Evolutionary conservation across 352 stramenopile genomes (phyloP).

Genomic region (Phytopythium vexans): DNA sequence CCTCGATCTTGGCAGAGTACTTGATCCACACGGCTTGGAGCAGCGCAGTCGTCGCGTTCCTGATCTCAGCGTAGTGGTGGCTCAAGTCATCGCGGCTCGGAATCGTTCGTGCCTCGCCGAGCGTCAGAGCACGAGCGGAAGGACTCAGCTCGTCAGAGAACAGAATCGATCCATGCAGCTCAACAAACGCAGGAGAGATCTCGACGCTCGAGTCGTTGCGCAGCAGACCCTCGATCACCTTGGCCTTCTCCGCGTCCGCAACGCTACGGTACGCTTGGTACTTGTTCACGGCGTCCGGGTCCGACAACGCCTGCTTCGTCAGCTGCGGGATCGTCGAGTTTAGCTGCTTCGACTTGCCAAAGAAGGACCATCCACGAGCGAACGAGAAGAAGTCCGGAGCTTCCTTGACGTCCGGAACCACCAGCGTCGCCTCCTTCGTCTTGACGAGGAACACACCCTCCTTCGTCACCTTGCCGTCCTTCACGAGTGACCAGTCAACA

Average conservation of each 20-base stretch:
- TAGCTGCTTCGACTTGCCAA: conserved; percentile 66
- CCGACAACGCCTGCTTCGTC: conserved; percentile 61
- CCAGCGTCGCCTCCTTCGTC: conserved; percentile 48
- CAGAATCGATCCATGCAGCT: conserved; percentile 63
- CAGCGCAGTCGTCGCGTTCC: conserved; percentile 59
- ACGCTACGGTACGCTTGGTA: conserved; percentile 73
- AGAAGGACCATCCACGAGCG: conserved; percentile 75
- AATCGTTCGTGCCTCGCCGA: conserved; percentile 56
- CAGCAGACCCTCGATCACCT: conserved; percentile 60
- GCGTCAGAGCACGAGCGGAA: conserved; percentile 55
- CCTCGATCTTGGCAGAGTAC: conserved; percentile 58
- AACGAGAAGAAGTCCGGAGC: conserved; percentile 74
- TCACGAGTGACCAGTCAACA: conserved; percentile 72
- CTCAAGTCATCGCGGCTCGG: conserved; percentile 57
- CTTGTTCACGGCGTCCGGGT: conserved; percentile 78
- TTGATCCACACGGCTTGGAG: conserved; percentile 69
- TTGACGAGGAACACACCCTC: conserved; percentile 62
- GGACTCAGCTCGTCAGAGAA: conserved; percentile 67
- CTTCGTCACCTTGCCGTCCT: conserved; percentile 55
- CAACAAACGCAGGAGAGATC: conserved; percentile 57
- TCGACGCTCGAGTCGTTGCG: conserved; percentile 41
- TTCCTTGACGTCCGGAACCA: conserved; percentile 41
- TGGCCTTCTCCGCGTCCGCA: conserved; percentile 66
- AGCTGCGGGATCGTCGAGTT: conserved; percentile 44
- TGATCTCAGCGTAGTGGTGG: conserved; percentile 66